Conservation (phyloP, 1,139 yeast genomes). For the Blastobotrys buckinghamii region DNA sequence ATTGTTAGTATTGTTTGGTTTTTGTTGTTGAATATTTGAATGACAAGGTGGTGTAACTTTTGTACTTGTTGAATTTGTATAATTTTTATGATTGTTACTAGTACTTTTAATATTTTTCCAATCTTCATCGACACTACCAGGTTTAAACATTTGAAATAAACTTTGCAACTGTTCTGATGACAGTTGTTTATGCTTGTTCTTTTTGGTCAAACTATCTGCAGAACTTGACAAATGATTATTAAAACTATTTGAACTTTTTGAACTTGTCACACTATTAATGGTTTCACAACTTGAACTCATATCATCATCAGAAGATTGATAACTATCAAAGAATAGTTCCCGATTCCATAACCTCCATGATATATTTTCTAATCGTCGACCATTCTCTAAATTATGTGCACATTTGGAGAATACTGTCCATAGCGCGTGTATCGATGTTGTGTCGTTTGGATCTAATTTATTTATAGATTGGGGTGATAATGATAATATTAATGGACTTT, state of each 20-base stretch:
- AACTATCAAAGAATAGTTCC: slow-evolving; percentile 29
- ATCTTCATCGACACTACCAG: slow-evolving; percentile 13
- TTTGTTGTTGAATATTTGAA: background rate
- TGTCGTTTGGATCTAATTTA: slow-evolving; percentile 39
- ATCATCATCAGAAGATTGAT: background rate
- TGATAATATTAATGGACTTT: slow-evolving; percentile 25
- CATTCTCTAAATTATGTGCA: slow-evolving; percentile 46
- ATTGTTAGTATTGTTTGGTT: background rate
- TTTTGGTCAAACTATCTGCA: too few species aligned
- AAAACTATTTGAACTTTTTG: slow-evolving; percentile 6
- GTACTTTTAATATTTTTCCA: slow-evolving; percentile 10
- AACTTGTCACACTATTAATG: background rate
- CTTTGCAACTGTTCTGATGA: slow-evolving; percentile 24
- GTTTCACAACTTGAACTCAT: slow-evolving; percentile 6
- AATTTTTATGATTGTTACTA: too few species aligned
- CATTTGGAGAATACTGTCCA: slow-evolving; percentile 54
- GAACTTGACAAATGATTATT: slow-evolving; percentile 12
- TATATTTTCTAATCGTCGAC: slow-evolving; percentile 50
- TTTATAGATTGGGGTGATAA: slow-evolving; percentile 27
- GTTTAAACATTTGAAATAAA: slow-evolving; percentile 20
- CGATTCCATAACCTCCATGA: slow-evolving; percentile 56
- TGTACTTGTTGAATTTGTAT: too few species aligned
- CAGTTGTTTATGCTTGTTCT: slow-evolving; percentile 17
- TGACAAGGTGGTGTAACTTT: background rate
- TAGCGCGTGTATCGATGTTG: slow-evolving; percentile 37